These are phyloP conservation scores for Penicillium sp. DNA, from an alignment of 2,329 filamentous ascomycete species.

Conservation along the genomic window DNA sequence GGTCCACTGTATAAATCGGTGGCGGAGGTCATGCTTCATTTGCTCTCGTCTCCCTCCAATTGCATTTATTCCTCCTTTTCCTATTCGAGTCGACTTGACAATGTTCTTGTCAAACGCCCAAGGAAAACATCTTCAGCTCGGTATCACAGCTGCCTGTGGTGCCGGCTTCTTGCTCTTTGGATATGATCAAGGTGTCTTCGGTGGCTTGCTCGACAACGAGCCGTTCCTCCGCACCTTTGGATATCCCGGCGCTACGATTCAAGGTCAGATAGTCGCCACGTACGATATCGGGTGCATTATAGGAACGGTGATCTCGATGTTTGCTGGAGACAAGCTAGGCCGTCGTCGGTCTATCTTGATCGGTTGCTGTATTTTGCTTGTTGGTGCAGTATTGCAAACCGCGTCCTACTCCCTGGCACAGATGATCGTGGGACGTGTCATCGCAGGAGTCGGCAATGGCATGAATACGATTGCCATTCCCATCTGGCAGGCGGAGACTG, in stretches of 20 bases:
- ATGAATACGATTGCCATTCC: conserved; percentile 50
- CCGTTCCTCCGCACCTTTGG: conserved; percentile 19
- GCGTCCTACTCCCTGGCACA: conserved; percentile 33
- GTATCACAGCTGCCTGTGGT: conserved; percentile 16
- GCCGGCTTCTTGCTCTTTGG: conserved; percentile 27
- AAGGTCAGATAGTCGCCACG: conserved; percentile 21
- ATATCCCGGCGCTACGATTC: conserved; percentile 18
- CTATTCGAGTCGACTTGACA: too few relatives aligned
- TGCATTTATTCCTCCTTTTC: too few relatives aligned
- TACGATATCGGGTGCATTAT: conserved; percentile 24
- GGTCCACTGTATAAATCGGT: too few relatives aligned
- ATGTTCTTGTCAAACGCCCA: conserved; percentile 3
- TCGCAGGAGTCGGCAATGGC: conserved; percentile 50
- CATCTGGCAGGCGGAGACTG: conserved; percentile 39
- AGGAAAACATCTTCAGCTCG: conserved; percentile 7
- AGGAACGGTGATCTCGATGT: conserved; percentile 18
- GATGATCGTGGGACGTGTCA: conserved; percentile 47
- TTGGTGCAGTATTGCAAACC: conserved; percentile 20
- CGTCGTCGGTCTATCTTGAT: conserved; percentile 14
- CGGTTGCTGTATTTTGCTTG: conserved; percentile 15
- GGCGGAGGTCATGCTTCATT: too few relatives aligned
- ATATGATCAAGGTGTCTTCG: conserved; percentile 29
- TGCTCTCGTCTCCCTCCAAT: too few relatives aligned
- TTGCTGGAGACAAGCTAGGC: conserved; percentile 16
- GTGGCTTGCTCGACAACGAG: conserved; percentile 20